Evolutionary conservation across 768 basidiomycete genomes (phyloP).

Genomic region (Lepiota subincarnata): DNA sequence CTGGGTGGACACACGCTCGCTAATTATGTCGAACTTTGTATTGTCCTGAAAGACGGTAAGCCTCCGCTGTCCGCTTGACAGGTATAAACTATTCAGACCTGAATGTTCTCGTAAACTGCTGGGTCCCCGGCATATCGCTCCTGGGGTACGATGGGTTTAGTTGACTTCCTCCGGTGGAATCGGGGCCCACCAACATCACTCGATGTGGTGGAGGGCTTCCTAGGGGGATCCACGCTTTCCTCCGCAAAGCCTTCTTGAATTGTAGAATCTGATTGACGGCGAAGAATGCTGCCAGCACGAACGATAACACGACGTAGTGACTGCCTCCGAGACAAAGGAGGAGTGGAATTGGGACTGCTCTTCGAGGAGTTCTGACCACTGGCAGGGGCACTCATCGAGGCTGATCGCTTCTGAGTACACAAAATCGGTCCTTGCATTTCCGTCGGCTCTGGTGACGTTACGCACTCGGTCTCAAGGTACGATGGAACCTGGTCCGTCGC

Average conservation of each 20-base stretch:
- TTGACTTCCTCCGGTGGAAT: slow-evolving; percentile 20
- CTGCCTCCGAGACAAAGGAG: slow-evolving; percentile 9
- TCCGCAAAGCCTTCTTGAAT: neutral
- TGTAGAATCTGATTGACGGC: slow-evolving; percentile 11
- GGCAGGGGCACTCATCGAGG: neutral
- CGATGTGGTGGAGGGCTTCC: slow-evolving; percentile 14
- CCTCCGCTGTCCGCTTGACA: neutral
- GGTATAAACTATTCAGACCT: slow-evolving; percentile 30
- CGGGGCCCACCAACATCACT: slow-evolving; percentile 35
- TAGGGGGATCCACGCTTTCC: neutral
- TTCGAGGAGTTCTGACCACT: neutral
- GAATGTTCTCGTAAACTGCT: slow-evolving; percentile 46
- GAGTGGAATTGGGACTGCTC: neutral
- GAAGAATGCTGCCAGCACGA: slow-evolving; percentile 14
- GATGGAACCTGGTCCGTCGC: neutral
- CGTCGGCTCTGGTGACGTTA: slow-evolving; percentile 2
- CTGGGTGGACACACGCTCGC: slow-evolving; percentile 81
- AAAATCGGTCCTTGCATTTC: neutral
- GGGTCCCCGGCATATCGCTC: slow-evolving; percentile 57
- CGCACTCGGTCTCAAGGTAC: neutral
- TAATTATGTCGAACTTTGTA: slow-evolving; percentile 66
- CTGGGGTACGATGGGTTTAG: slow-evolving; percentile 10
- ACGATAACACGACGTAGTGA: slow-evolving; percentile 21
- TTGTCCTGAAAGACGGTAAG: slow-evolving; percentile 26
- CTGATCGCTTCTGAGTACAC: neutral